These are phyloP conservation scores for Petasospora fabianii DNA, from an alignment of 1,139 yeast species.

Conservation along the genomic window DNA sequence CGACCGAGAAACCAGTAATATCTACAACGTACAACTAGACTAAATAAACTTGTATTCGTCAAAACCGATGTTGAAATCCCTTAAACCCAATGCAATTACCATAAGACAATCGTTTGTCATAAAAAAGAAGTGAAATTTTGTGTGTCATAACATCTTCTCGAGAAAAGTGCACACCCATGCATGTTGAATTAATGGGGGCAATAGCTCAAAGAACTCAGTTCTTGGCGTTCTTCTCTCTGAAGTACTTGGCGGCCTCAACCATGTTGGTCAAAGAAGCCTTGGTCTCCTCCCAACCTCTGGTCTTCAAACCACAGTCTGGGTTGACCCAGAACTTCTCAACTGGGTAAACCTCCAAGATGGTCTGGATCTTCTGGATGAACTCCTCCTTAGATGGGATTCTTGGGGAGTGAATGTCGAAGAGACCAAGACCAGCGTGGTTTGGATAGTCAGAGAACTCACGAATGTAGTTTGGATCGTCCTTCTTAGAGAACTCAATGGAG, in stretches of 20 bases:
- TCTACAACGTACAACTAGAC: neutral
- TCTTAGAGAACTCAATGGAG: slow-evolving; percentile 98
- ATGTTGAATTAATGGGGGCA: slow-evolving; percentile 19
- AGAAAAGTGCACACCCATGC: slow-evolving; percentile 7
- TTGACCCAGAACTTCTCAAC: slow-evolving; percentile 98
- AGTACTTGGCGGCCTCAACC: slow-evolving; percentile 98
- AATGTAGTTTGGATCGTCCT: slow-evolving; percentile 97
- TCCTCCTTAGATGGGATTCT: slow-evolving; percentile 98
- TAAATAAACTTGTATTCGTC: slow-evolving; percentile 12
- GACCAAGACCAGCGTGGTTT: slow-evolving; percentile 98
- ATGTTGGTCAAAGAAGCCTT: slow-evolving; percentile 87
- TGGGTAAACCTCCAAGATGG: slow-evolving; percentile 94
- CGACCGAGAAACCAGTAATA: no score
- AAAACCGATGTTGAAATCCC: slow-evolving; percentile 23
- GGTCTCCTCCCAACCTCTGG: slow-evolving; percentile 94
- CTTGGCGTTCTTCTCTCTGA: slow-evolving; percentile 60
- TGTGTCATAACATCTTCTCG: slow-evolving; percentile 3
- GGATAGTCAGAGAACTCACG: slow-evolving; percentile 98
- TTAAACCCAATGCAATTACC: slow-evolving; percentile 18
- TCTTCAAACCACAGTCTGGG: slow-evolving; percentile 99
- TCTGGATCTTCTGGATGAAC: slow-evolving; percentile 88
- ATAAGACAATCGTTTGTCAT: slow-evolving; percentile 12
- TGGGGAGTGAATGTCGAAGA: slow-evolving; percentile 99
- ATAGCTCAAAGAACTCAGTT: slow-evolving; percentile 19
- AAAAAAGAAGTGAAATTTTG: slow-evolving; percentile 15